Base-by-base conservation (phyloP, 2,329 filamentous ascomycete genomes). In the Xylaria sp. region DNA sequence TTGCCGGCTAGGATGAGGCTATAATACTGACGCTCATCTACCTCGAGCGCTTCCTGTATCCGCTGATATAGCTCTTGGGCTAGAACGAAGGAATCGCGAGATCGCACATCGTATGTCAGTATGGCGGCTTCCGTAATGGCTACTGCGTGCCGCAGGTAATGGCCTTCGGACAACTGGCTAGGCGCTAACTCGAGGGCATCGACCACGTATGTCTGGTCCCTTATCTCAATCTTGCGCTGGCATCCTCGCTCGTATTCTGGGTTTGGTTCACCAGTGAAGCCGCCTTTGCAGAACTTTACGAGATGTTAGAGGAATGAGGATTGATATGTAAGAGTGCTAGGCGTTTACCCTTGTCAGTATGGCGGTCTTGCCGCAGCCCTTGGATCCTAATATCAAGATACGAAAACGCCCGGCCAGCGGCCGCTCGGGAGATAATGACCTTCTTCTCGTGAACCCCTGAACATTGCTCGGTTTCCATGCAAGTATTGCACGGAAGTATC, bases 281-380 rank as follows among this genome's bases (percentile, higher is more conserved):
- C 69, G 20, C 71, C 76, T 27, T 75, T 63, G 56, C 75, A 77
- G 66, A 81, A 78, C 79, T 81, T 50, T 11, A 44, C 27, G 17
- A n/a, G 47, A 51, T 42, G 54, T 54, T 50, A 62, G 53, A 25
- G 49, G 31, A 17, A 57, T 66, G 60, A 56, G 13, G 10, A 42
- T n/a, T 13, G 15, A 2, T 5, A 45, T 20, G 61, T 17, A 39
- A 9, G 45, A 39, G 13, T 10, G 38, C n/a, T 29, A 9, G 44
- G 27, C 3, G 49, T 65, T 69, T 71, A 81, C 80, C 69, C 77
- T 76, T 5, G 78, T 79, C 13, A 82, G 65, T 6, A 82, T 73
- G 4, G 79, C 76, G 9, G 80, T 81, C 71, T 83, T 83, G n/a
- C 81, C 81, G 49, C 76, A 77, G 0, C 79, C 78, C 36, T 78